A percentile compares a stretch with the other conserved stretches of the same genome.
These are phyloP conservation scores for Anthracocystis setariae DNA, from an alignment of 1,284 basidiomycete genomes.

Conservation along the genomic window DNA sequence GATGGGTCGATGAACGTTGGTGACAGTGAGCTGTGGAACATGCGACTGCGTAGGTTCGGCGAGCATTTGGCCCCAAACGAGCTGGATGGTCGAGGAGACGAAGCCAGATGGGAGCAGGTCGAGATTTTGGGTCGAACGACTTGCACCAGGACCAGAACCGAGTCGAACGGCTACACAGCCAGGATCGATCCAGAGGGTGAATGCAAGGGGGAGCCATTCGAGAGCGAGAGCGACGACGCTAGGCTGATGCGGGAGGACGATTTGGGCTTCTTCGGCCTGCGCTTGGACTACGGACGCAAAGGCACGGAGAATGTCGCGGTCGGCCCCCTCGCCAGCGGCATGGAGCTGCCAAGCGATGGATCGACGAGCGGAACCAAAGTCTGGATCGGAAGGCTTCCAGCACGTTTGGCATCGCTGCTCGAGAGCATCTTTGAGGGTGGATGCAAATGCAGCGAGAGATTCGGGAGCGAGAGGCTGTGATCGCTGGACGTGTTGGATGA, in stretches of 20 bases:
- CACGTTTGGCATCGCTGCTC: conserved; percentile 36
- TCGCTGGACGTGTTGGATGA: conserved; percentile 18
- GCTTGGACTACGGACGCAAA: conserved; percentile 31
- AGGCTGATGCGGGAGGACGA: conserved; percentile 13
- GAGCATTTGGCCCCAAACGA: conserved; percentile 50
- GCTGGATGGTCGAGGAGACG: conserved; percentile 16
- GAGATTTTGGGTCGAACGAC: conserved; percentile 18
- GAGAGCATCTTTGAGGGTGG: conserved; percentile 47
- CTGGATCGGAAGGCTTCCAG: conserved; percentile 36
- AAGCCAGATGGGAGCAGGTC: conserved; percentile 13
- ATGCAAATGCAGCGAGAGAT: conserved; percentile 28
- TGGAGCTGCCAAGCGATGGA: conserved; percentile 54
- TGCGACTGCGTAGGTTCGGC: conserved; percentile 7
- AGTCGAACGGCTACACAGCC: conserved; percentile 55
- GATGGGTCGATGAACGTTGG: conserved; percentile 29
- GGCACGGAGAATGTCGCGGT: conserved; percentile 36
- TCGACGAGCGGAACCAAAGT: conserved; percentile 45
- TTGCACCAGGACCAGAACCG: conserved; percentile 49
- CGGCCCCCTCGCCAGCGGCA: conserved; percentile 48
- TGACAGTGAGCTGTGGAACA: conserved; percentile 32
- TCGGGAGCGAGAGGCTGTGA: conserved; percentile 14
- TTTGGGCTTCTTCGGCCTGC: conserved; percentile 27
- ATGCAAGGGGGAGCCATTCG: conserved; percentile 32
- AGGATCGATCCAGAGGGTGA: conserved; percentile 61
- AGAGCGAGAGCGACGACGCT: conserved; percentile 25